phyloP scores from a whole-genome alignment of 768 basidiomycete genomes.

The Auricularia sp. region DNA sequence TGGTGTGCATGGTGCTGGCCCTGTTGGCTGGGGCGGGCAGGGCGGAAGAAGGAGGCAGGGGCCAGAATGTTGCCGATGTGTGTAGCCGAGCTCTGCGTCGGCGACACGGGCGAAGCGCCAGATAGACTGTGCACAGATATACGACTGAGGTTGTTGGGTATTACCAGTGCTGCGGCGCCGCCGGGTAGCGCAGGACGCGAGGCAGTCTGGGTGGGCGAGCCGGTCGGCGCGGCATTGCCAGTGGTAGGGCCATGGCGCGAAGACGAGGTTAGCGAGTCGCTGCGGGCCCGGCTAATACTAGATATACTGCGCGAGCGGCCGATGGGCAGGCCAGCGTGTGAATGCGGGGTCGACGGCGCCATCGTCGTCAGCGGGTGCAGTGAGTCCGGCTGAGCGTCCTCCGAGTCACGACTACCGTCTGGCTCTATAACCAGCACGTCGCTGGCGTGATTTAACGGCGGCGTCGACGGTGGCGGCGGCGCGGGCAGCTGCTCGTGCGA shows the following conservation, averaged over 20 bases:
- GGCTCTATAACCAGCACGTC: background rate
- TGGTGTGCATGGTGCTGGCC: slow-evolving; percentile 32
- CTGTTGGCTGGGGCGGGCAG: slow-evolving; percentile 45
- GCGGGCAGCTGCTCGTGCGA: too few relatives aligned
- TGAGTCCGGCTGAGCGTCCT: background rate
- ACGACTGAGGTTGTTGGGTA: background rate
- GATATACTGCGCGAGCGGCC: background rate
- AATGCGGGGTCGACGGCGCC: background rate
- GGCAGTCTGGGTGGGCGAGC: background rate
- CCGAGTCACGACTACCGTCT: background rate
- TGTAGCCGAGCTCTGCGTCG: background rate
- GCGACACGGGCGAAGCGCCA: background rate
- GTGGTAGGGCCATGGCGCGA: background rate
- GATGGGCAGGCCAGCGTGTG: background rate
- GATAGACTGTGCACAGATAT: background rate
- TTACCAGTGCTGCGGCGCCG: background rate
- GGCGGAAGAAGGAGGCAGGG: slow-evolving; percentile 69
- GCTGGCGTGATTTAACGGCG: background rate
- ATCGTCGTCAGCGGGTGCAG: background rate
- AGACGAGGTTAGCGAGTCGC: background rate
- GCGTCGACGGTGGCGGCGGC: background rate
- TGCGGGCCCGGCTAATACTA: background rate
- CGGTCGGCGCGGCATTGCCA: background rate
- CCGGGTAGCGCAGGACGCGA: background rate
- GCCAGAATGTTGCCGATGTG: slow-evolving; percentile 24